Evolutionary conservation across 768 basidiomycete species (phyloP).

Genomic region (Tylopilus intermedius): DNA sequence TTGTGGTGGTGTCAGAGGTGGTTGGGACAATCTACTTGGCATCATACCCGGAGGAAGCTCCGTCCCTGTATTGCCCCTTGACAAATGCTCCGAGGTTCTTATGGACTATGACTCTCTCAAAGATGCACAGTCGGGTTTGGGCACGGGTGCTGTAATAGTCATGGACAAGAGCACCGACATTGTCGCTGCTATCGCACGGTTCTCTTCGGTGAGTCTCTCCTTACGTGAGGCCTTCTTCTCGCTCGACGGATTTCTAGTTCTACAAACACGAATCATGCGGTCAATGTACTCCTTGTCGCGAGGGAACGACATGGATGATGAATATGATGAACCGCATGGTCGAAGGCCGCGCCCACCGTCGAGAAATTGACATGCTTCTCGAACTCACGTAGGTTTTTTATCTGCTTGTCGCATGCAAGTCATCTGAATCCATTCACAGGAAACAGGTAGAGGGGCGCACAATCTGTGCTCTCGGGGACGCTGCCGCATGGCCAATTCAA

Average conservation of each 20-base stretch:
- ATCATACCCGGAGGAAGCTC: slow-evolving; percentile 94
- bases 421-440: slow-evolving; percentile 34
- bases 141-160: slow-evolving; percentile 97
- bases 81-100: slow-evolving; percentile 80
- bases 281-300: slow-evolving; percentile 91
- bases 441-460: slow-evolving; percentile 97
- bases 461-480: slow-evolving; percentile 95
- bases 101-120: slow-evolving; percentile 99
- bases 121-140: slow-evolving; percentile 93
- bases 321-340: slow-evolving; percentile 99
- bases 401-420: neutral
- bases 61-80: slow-evolving; percentile 85
- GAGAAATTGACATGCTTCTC: slow-evolving; percentile 97
- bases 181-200: slow-evolving; percentile 89
- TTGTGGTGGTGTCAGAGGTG: slow-evolving; percentile 89
- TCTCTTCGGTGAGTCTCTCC: slow-evolving; percentile 57
- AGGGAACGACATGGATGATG: slow-evolving; percentile 99
- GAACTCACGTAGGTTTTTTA: slow-evolving; percentile 72
- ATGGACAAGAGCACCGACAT: slow-evolving; percentile 99
- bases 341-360: slow-evolving; percentile 81
- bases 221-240: neutral
- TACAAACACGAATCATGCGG: slow-evolving; percentile 99
- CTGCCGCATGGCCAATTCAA: slow-evolving; percentile 98
- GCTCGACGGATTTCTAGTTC: slow-evolving; percentile 49
- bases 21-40: slow-evolving; percentile 97